A percentile compares a stretch with the other conserved stretches of the same genome.
Evolutionary conservation across 164 flowering plant species (phyloP).

Genomic region (Umbilicus rupestris): DNA sequence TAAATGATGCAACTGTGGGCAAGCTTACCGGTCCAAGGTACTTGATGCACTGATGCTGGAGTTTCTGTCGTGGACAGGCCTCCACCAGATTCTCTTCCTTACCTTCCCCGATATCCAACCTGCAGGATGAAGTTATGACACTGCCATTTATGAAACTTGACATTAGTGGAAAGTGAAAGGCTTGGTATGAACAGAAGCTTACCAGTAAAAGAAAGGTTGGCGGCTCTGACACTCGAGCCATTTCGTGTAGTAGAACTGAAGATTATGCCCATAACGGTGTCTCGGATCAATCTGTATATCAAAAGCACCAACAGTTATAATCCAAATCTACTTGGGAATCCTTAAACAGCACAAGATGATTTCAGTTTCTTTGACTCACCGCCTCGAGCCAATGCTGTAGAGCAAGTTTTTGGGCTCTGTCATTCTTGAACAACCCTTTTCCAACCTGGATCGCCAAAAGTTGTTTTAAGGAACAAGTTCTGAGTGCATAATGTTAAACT

Average conservation of each 20-base stretch:
- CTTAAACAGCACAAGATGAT: not conserved
- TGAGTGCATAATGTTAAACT: not conserved
- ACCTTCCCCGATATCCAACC: constrained; percentile 12
- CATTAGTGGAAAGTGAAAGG: not conserved
- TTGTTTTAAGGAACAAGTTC: not conserved
- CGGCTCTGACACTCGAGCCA: constrained; percentile 8
- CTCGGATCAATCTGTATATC: constrained; percentile 7
- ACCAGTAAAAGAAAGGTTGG: constrained; percentile 10
- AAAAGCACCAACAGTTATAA: not conserved
- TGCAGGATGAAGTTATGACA: not conserved
- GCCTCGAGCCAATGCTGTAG: constrained; percentile 14
- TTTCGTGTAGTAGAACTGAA: constrained; percentile 3
- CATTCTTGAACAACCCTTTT: constrained; percentile 13
- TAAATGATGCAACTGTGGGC: not conserved
- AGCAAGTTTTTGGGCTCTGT: constrained; percentile 12
- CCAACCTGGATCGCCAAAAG: constrained; percentile 11
- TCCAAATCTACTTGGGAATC: not conserved
- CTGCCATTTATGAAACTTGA: not conserved
- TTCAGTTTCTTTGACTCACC: constrained; percentile 3
- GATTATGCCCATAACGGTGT: constrained; percentile 10
- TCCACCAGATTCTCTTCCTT: constrained; percentile 6
- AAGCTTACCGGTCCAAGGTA: constrained; percentile 9
- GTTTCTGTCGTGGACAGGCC: not conserved
- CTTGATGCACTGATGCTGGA: constrained; percentile 11
- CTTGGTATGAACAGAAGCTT: not conserved